Evolutionary conservation across 169 alveolate genomes (phyloP).

Genomic region (Plasmodium vivax): DNA sequence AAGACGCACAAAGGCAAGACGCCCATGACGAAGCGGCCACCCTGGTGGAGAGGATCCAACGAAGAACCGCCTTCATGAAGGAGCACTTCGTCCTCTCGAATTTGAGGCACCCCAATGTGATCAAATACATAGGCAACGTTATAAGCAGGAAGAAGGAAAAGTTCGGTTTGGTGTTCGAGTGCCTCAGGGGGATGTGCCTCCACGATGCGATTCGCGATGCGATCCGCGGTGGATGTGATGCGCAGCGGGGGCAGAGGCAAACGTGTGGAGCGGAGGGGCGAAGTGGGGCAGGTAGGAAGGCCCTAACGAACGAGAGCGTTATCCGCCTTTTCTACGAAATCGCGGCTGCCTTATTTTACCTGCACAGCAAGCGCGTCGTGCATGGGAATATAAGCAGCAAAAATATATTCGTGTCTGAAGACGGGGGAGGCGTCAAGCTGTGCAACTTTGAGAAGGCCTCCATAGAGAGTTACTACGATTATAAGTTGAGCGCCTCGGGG

Average conservation of each 20-base stretch:
- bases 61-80: constrained; percentile 14
- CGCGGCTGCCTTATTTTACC: not conserved
- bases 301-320: not conserved
- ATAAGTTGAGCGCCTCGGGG: not conserved
- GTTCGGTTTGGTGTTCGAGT: constrained; percentile 44
- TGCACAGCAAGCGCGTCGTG: constrained; percentile 3
- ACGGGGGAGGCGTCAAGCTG: constrained; percentile 30
- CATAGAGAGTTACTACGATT: constrained; percentile 31
- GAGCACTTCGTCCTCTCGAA: constrained; percentile 46
- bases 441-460: constrained; percentile 38
- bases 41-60: not conserved
- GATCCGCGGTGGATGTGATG: no score
- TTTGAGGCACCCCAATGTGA: constrained; percentile 50
- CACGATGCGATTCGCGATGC: not conserved
- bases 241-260: not conserved
- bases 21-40: not conserved
- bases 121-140: constrained; percentile 37
- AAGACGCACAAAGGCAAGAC: no score
- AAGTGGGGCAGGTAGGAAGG: not conserved
- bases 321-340: constrained; percentile 27
- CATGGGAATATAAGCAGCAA: constrained; percentile 40
- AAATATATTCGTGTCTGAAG: constrained; percentile 24
- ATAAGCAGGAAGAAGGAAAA: constrained; percentile 7
- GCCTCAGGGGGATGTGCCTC: not conserved
- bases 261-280: not conserved